Evolutionary conservation across 2,329 filamentous ascomycete genomes (phyloP).

Genomic region (Penicillium decumbens): DNA sequence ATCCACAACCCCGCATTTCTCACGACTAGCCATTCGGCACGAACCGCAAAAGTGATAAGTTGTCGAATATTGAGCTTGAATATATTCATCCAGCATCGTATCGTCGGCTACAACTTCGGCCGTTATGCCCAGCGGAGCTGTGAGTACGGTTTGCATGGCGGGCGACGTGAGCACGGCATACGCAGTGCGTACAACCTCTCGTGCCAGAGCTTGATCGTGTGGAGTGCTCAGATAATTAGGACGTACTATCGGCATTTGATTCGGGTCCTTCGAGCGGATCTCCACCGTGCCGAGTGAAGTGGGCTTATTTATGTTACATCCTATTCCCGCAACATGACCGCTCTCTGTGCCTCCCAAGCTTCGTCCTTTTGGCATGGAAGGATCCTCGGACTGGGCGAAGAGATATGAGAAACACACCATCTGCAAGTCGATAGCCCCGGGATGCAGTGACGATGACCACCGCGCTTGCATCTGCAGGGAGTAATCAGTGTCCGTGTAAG

Average conservation of each 20-base stretch:
- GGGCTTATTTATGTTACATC: conserved; percentile 16
- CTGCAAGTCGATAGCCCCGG: conserved; percentile 13
- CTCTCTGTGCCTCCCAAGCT: conserved; percentile 12
- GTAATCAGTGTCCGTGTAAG: conserved; percentile 12
- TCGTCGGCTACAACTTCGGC: conserved; percentile 6
- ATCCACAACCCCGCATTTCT: conserved; percentile 14
- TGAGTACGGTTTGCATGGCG: conserved; percentile 12
- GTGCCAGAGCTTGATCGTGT: conserved; percentile 1
- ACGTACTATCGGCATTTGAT: conserved; percentile 6
- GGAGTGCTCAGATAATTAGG: conserved; percentile 9
- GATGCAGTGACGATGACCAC: conserved; percentile 13
- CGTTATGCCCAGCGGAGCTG: conserved; percentile 6
- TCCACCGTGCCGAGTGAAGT: conserved; percentile 11
- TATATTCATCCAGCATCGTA: conserved; percentile 8
- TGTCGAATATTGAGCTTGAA: conserved; percentile 11
- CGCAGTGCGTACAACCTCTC: conserved; percentile 6
- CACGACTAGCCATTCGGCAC: conserved; percentile 9
- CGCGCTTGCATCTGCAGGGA: conserved; percentile 16
- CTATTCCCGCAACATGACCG: conserved; percentile 16
- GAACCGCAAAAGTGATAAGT: conserved; percentile 15
- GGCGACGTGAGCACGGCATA: conserved; percentile 11
- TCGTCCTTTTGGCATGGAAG: neutral
- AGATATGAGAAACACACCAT: conserved; percentile 17
- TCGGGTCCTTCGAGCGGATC: conserved; percentile 10
- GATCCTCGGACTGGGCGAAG: conserved; percentile 3